Evolutionary conservation across 352 stramenopile species (phyloP).

Genomic region (Globisporangium takayamanum): DNA sequence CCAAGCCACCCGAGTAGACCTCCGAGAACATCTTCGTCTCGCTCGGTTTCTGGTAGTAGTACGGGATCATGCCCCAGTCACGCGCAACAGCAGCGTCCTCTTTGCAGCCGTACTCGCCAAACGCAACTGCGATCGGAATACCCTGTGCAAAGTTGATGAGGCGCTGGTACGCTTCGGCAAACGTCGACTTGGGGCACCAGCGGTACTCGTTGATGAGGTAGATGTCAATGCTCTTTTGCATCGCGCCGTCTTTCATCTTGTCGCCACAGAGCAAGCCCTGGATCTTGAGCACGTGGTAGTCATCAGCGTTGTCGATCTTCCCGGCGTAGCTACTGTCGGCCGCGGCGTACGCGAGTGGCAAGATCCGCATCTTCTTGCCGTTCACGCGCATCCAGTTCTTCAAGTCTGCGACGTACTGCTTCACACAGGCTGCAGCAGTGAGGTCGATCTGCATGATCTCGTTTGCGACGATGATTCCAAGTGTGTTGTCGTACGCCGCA

Average conservation of each 20-base stretch:
- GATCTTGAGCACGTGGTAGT: constrained; percentile 80
- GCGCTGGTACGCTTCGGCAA: constrained; percentile 59
- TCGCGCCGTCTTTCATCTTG: constrained; percentile 76
- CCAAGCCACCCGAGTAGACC: constrained; percentile 76
- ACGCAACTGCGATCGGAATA: constrained; percentile 73
- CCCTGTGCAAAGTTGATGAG: constrained; percentile 68
- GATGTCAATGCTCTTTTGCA: constrained; percentile 82
- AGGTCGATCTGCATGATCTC: constrained; percentile 85
- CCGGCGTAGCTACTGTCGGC: constrained; percentile 67
- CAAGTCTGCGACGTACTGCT: constrained; percentile 74
- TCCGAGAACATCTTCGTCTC: constrained; percentile 65
- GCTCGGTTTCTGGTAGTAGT: constrained; percentile 64
- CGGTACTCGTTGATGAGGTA: constrained; percentile 88
- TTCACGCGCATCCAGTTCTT: constrained; percentile 88
- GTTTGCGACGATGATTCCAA: constrained; percentile 79
- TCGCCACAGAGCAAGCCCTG: constrained; percentile 81
- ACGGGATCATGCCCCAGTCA: constrained; percentile 75
- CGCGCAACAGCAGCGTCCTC: constrained; percentile 33
- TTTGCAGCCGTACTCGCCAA: constrained; percentile 82
- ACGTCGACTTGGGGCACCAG: constrained; percentile 70
- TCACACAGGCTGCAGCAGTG: constrained; percentile 71
- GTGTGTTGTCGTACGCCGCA: constrained; percentile 82
- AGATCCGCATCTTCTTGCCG: constrained; percentile 71
- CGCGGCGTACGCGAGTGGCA: constrained; percentile 75
- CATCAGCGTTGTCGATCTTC: constrained; percentile 52